Conservation (phyloP, 2,329 filamentous ascomycete genomes). For the Blastomyces parvus region DNA sequence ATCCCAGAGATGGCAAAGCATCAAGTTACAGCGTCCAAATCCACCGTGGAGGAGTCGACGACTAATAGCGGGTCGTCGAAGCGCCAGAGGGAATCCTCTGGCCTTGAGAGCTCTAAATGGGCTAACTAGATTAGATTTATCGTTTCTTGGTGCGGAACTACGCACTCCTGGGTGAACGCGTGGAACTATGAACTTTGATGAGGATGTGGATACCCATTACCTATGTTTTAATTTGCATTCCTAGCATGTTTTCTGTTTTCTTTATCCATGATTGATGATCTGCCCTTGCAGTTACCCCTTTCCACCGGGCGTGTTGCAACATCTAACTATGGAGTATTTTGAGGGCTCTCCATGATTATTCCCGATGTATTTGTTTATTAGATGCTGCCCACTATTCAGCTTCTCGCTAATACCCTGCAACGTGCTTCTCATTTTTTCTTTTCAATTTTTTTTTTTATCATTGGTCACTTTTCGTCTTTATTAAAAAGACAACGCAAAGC, state of each 20-base stretch:
- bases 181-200: background rate
- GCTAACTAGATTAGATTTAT: background rate
- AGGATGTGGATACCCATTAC: background rate
- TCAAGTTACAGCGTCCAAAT: slow-evolving; percentile 7
- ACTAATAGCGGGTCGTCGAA: background rate
- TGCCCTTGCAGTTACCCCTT: background rate
- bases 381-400: background rate
- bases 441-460: no score
- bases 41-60: background rate
- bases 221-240: background rate
- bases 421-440: background rate
- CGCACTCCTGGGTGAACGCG: background rate
- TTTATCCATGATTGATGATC: background rate
- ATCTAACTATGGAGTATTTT: background rate
- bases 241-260: background rate
- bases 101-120: slow-evolving; percentile 15
- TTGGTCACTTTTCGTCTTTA: background rate
- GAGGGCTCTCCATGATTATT: background rate
- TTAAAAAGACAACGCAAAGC: background rate
- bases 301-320: background rate
- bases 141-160: background rate
- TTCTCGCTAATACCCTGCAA: background rate
- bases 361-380: background rate
- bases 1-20: slow-evolving; percentile 9
- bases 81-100: background rate